Base-by-base conservation (phyloP, 2,329 filamentous ascomycete genomes). In the Beauveria medogensis region DNA sequence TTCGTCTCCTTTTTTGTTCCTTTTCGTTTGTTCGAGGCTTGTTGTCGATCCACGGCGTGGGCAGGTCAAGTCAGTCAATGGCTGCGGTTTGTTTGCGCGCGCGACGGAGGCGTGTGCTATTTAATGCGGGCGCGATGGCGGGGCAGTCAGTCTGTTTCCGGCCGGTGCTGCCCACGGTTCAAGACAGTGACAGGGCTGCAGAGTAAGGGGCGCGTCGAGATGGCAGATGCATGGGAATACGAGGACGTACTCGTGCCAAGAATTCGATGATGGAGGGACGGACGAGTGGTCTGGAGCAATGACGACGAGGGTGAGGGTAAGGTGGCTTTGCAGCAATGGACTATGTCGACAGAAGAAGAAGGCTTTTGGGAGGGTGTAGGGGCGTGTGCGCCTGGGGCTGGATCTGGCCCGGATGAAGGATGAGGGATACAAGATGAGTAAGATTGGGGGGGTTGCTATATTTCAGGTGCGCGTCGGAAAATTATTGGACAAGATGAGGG, bases 161-260 rank as follows among this genome's bases (percentile, higher is more conserved):
- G 40, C 10, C 10, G 34, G 34, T 4, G 34, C 20, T 37, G 30
- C 26, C 44, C 44, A 41, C 20, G 44, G 55, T 44, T 59, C 47
- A 59, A 20, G 56, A 59, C 10, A 52, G 37, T 18, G 56, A 51
- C 47, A 59, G 47, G 24, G 46, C 56, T 53, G 57, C 40, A 28
- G 48, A 53, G 48, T 59, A 59, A 12, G 47, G 37, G 26, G 48
- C 50, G 57, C 50, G 50, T 59, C 48, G 57, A 37, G 41, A 37
- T 54, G 12, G 34, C 57, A 46, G 57, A 54, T 52, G 57, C 57
- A 54, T 59, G 50, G 8, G 47, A 37, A 59, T 53, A 47, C 48
- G 50, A 40, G 26, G 24, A 24, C 56, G 47, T 43, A 47, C 18
- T 20, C 54, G 16, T 30, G 14, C 24, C 5, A 37, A 16, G 24